Conservation (phyloP, 331 rosid species). For the Saraca asoca region DNA sequence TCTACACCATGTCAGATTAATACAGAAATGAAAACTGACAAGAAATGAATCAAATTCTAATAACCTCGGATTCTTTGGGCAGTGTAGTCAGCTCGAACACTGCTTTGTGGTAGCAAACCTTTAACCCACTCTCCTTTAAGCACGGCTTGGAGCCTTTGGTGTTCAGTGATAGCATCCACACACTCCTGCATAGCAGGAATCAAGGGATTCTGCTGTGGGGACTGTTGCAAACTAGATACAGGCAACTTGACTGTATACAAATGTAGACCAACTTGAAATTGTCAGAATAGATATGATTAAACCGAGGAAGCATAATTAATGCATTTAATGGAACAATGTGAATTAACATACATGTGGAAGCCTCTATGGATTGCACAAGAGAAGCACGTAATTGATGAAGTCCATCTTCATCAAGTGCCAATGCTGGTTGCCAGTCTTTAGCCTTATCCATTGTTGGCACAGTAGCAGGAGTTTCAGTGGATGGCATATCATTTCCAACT, state of each 20-base stretch:
- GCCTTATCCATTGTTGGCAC: conserved; percentile 61
- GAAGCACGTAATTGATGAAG: conserved; percentile 82
- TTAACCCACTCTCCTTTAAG: conserved; percentile 95
- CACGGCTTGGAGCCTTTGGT: conserved; percentile 86
- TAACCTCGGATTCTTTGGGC: conserved; percentile 83
- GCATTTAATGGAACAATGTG: conserved; percentile 25
- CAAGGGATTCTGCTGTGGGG: conserved; percentile 69
- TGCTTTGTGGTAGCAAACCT: conserved; percentile 91
- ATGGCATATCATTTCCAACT: conserved; percentile 63
- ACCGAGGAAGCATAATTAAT: conserved; percentile 23
- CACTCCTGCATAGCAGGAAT: conserved; percentile 84
- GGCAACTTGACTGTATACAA: conserved; percentile 59
- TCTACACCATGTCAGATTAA: conserved; percentile 16
- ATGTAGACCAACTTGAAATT: conserved; percentile 31
- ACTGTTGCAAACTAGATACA: conserved; percentile 53
- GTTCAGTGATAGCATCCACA: conserved; percentile 80
- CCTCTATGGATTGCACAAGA: conserved; percentile 77
- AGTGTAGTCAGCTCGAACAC: conserved; percentile 80
- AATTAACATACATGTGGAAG: conserved; percentile 62
- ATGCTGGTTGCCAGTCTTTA: conserved; percentile 81
- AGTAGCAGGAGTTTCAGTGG: conserved; percentile 56
- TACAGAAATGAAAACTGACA: conserved; percentile 11
- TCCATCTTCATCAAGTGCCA: conserved; percentile 81
- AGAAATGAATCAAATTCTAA: not conserved
- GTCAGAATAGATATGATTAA: conserved; percentile 32